Evolutionary conservation across 345 rosid species (phyloP).

Genomic region (Passiflora organensis): DNA sequence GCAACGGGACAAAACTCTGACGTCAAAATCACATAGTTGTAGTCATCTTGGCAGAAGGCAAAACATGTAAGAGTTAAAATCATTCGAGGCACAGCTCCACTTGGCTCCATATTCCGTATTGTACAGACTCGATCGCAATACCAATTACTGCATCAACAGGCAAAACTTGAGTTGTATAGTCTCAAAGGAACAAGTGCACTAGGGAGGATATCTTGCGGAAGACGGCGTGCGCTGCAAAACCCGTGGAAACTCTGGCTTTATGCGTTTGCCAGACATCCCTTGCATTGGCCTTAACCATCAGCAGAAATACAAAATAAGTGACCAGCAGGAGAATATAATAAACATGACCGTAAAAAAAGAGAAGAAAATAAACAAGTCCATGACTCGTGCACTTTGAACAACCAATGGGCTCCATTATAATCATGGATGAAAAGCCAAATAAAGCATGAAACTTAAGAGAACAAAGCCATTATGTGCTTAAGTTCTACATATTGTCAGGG

Average conservation of each 20-base stretch:
- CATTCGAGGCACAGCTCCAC: constrained; percentile 1
- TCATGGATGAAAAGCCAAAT: too few species aligned
- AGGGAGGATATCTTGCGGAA: constrained; percentile 66
- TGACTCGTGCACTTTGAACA: too few species aligned
- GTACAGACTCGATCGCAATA: background rate
- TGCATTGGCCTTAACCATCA: constrained; percentile 47
- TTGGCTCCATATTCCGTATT: constrained; percentile 2
- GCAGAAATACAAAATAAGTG: constrained; percentile 3
- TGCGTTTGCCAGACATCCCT: constrained; percentile 68
- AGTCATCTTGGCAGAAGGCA: constrained; percentile 8
- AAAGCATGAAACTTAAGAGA: too few species aligned
- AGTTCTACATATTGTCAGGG: too few species aligned
- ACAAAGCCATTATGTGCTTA: too few species aligned
- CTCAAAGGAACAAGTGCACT: constrained; percentile 52
- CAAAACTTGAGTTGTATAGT: background rate
- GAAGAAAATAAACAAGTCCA: background rate
- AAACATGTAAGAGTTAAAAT: too few species aligned
- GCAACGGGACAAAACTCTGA: too few species aligned
- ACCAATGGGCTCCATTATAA: too few species aligned
- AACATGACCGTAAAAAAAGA: background rate
- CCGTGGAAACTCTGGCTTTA: constrained; percentile 65
- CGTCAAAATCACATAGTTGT: constrained; percentile 1
- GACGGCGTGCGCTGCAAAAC: constrained; percentile 69
- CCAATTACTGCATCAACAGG: background rate
- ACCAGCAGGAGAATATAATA: background rate